Percentiles rank a stretch among this genome's conserved stretches.
phyloP scores from a whole-genome alignment of 2,329 filamentous ascomycete species.

The Nemania abortiva region DNA sequence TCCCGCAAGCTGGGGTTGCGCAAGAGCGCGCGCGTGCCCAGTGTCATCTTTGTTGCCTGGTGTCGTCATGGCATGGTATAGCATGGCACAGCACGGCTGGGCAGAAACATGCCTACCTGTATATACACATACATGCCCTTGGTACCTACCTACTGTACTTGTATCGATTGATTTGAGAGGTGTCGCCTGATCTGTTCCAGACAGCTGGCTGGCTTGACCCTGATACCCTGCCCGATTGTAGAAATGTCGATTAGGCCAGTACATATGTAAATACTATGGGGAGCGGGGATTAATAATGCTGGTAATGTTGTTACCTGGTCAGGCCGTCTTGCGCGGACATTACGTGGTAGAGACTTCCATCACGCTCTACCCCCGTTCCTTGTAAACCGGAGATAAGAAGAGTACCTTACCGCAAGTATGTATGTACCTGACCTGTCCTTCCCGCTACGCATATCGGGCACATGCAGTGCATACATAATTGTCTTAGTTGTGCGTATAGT shows the following conservation, averaged over 20 bases:
- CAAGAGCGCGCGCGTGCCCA: neutral
- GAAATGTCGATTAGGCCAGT: slow-evolving; percentile 7
- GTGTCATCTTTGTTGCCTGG: slow-evolving; percentile 17
- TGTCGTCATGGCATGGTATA: neutral
- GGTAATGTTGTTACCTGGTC: slow-evolving; percentile 8
- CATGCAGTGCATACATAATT: slow-evolving; percentile 4
- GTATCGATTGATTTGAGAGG: neutral
- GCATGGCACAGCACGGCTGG: neutral
- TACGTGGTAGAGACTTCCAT: slow-evolving; percentile 15
- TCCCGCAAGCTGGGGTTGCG: neutral
- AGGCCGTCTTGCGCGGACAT: slow-evolving; percentile 26
- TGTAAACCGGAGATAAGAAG: slow-evolving; percentile 27
- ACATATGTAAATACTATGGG: slow-evolving; percentile 2
- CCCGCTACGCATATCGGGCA: slow-evolving; percentile 7
- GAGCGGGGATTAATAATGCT: slow-evolving; percentile 9
- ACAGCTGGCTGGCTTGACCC: neutral
- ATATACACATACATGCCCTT: neutral
- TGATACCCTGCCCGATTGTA: neutral
- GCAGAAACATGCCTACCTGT: neutral
- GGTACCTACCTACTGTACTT: neutral
- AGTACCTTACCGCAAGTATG: no score
- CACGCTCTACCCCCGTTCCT: neutral
- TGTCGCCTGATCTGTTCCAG: slow-evolving; percentile 8
- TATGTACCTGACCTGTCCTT: neutral
- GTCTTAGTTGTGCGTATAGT: slow-evolving; percentile 12